Evolutionary conservation across 2,329 filamentous ascomycete species (phyloP), one percentile per base, ranked within the genome.

Genomic region (Madurella fahalii): DNA sequence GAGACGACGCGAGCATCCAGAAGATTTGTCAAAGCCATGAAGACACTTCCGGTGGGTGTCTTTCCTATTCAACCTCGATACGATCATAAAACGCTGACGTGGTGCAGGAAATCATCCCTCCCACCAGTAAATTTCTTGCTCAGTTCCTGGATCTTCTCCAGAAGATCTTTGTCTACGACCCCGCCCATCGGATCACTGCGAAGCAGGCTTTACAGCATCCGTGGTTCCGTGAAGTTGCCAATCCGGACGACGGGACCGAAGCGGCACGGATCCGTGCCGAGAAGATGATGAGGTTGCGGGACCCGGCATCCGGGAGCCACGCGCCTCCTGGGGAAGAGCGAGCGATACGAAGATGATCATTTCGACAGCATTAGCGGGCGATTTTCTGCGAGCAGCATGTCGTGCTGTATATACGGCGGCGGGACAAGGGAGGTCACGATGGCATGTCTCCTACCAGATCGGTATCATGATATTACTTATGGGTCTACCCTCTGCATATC

Each of bases 11-110:
- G 84, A 53, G 83, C 84, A 3, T 87, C 84, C 1, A 75, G 78
- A 58, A 75, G 83, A 63, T 88, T 87, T 64, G 85, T 88, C 12
- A 84, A 84, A 68, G 84, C 83, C n/a, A 88, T 88, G 85, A 87
- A 87, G 68, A 77, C 76, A 52, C 71, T 88, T 30, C 75, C 80
- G 57, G 84, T 87, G 72, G 60, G 81, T 71, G 15, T 17, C 31
- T 12, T n/a, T n/a, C 16, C 4, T 25, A 15, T 44, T 7, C 9
- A 40, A 11, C 2, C 4, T 34, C 17, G 34, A 37, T 37, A 37
- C 34, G 16, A 37, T 11, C 59, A 61, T 31, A 63, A 32, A 34
- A 9, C 13, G 30, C 64, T 68, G 52, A 70, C 59, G 47, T 18
- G 2, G 12, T 50, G 16, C 41, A 87, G 84, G 83, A 86, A 58